Evolutionary conservation across 2,329 filamentous ascomycete species (phyloP).

Genomic region (Tolypocladium endophyticum): DNA sequence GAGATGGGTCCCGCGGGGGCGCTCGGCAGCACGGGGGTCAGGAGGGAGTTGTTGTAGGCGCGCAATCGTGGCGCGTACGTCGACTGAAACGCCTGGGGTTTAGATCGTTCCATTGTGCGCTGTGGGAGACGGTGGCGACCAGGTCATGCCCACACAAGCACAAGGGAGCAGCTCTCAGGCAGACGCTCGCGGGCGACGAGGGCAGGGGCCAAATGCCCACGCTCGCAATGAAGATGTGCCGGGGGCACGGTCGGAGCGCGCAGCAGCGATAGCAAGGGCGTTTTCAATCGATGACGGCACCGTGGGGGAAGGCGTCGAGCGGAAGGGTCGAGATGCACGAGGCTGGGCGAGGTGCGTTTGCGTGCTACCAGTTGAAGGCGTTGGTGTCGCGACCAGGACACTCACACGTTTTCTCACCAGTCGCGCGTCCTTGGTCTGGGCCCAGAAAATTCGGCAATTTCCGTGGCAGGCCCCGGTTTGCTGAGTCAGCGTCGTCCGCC

Average conservation of each 20-base stretch:
- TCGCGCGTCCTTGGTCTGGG: conserved; percentile 8
- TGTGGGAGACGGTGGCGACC: conserved; percentile 11
- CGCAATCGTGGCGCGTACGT: conserved; percentile 87
- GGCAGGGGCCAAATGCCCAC: neutral
- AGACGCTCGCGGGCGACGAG: neutral
- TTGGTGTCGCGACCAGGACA: conserved; percentile 7
- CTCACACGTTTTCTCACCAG: conserved; percentile 6
- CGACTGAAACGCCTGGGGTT: conserved; percentile 79
- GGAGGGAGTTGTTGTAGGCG: conserved; percentile 81
- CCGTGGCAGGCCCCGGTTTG: neutral
- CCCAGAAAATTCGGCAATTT: conserved; percentile 7
- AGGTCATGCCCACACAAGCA: conserved; percentile 17
- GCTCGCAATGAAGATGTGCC: neutral
- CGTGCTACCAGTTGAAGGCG: neutral
- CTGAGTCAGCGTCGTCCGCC: neutral
- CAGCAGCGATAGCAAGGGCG: neutral
- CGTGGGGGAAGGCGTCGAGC: neutral
- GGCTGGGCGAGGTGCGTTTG: neutral
- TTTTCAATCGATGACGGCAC: neutral
- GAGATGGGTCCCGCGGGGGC: conserved; percentile 54
- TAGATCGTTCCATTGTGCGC: conserved; percentile 37
- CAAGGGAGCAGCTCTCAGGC: neutral
- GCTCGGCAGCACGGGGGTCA: conserved; percentile 72
- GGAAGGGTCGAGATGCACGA: neutral
- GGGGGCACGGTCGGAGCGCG: neutral